These are phyloP conservation scores for Colletotrichum theobromicola DNA, from an alignment of 2,329 filamentous ascomycete genomes.

Conservation along the genomic window DNA sequence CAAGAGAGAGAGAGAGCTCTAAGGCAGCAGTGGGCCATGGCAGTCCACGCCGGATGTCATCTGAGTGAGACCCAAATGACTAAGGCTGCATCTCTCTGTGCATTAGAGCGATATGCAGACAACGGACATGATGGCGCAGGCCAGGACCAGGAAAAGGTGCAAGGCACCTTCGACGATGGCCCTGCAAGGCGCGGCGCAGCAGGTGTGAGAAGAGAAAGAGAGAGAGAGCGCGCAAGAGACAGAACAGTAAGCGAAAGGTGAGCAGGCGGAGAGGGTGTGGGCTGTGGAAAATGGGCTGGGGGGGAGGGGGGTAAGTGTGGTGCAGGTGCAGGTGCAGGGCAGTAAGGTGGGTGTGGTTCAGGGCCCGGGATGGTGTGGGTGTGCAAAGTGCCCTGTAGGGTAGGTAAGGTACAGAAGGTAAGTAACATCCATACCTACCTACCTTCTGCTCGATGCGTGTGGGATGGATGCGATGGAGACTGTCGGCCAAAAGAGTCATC, in stretches of 20 bases:
- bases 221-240: not conserved
- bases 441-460: not conserved
- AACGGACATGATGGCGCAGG: conserved; percentile 25
- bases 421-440: not conserved
- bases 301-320: conserved; percentile 2
- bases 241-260: not conserved
- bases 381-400: not conserved
- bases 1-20: conserved; percentile 22
- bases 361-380: not conserved
- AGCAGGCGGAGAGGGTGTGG: conserved; percentile 18
- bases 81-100: conserved; percentile 28
- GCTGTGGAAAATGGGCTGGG: conserved; percentile 29
- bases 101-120: conserved; percentile 24
- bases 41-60: conserved; percentile 20
- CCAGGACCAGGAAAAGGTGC: conserved; percentile 25
- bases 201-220: conserved; percentile 12
- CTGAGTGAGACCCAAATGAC: conserved; percentile 22
- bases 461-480: not conserved
- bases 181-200: conserved; percentile 18
- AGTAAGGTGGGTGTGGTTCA: not conserved
- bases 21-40: conserved; percentile 21
- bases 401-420: not conserved
- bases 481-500: conserved; percentile 23
- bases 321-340: not conserved
- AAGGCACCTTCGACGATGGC: conserved; percentile 22